Conservation (phyloP, 371 early-diverging fungal species). For the Smittium culicis region DNA sequence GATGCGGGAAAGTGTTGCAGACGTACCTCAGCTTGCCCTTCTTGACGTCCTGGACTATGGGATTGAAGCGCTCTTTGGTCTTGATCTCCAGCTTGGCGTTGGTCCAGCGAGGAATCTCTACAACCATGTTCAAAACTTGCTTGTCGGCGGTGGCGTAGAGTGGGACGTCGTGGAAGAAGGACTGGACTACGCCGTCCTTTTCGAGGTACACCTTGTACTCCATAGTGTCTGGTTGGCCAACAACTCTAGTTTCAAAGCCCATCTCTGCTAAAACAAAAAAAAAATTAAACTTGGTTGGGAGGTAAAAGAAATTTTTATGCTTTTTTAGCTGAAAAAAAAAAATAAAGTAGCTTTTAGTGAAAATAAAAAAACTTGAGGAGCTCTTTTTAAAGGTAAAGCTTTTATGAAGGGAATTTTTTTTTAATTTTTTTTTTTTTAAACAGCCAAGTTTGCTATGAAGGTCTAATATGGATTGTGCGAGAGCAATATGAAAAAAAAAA, state of each 20-base stretch:
- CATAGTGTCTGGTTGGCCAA: slow-evolving; percentile 75
- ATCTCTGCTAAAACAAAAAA: too few relatives aligned
- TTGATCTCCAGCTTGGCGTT: slow-evolving; percentile 99
- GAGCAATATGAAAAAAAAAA: too few relatives aligned
- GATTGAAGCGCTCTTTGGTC: slow-evolving; percentile 88
- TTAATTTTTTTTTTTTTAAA: too few relatives aligned
- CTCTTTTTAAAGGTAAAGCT: too few relatives aligned
- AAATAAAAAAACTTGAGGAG: too few relatives aligned
- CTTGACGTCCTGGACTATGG: slow-evolving; percentile 98
- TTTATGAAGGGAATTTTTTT: too few relatives aligned
- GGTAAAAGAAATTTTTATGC: too few relatives aligned
- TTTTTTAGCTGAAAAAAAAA: too few relatives aligned
- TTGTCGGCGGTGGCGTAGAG: slow-evolving; percentile 74
- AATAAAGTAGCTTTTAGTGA: too few relatives aligned
- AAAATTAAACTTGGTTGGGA: too few relatives aligned
- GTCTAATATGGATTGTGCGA: too few relatives aligned
- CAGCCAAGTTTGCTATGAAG: too few relatives aligned
- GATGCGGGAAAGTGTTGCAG: slow-evolving; percentile 97
- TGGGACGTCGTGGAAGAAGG: slow-evolving; percentile 99
- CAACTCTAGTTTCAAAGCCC: slow-evolving; percentile 35
- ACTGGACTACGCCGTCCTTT: slow-evolving; percentile 61
- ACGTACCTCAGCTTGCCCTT: slow-evolving; percentile 98
- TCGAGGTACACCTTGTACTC: slow-evolving; percentile 65
- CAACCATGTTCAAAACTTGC: slow-evolving; percentile 86
- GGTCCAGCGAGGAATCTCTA: slow-evolving; percentile 99